Percentiles rank a stretch among this genome's conserved stretches.
Evolutionary conservation across 2,329 filamentous ascomycete genomes (phyloP).

Genomic region (Graphiopsis chlorocephala): DNA sequence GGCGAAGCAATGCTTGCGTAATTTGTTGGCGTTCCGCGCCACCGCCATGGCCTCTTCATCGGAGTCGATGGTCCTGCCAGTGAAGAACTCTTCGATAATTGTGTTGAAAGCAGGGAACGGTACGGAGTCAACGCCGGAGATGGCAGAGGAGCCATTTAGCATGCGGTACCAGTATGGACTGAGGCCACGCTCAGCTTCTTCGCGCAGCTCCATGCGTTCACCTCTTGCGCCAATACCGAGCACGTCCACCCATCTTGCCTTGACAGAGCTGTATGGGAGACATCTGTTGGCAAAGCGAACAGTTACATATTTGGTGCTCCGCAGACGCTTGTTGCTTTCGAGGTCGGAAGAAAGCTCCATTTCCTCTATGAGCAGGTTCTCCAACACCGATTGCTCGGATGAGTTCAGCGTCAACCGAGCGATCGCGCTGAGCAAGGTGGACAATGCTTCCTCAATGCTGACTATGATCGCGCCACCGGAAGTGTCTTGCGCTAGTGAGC

Average conservation of each 20-base stretch:
- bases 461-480: conserved; percentile 71
- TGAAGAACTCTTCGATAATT: conserved; percentile 47
- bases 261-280: conserved; percentile 72
- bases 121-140: conserved; percentile 27
- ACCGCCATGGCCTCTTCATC: conserved; percentile 27
- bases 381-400: conserved; percentile 44
- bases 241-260: conserved; percentile 84
- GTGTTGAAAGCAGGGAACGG: conserved; percentile 45
- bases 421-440: conserved; percentile 67
- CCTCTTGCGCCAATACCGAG: conserved; percentile 68
- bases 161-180: conserved; percentile 73
- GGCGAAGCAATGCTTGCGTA: conserved; percentile 25
- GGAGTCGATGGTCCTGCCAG: conserved; percentile 28
- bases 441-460: conserved; percentile 85
- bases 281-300: conserved; percentile 90
- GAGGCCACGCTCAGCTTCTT: conserved; percentile 85
- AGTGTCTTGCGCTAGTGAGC: conserved; percentile 75
- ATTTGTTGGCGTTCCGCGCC: conserved; percentile 21
- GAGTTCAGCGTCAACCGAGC: conserved; percentile 42
- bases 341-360: conserved; percentile 35
- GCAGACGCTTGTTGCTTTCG: conserved; percentile 34
- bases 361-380: conserved; percentile 64
- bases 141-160: conserved; percentile 48
- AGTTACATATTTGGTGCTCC: conserved; percentile 75
- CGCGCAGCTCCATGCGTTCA: conserved; percentile 77